Evolutionary conservation across 2,329 filamentous ascomycete species (phyloP).

Genomic region (Arthroderma sp.): DNA sequence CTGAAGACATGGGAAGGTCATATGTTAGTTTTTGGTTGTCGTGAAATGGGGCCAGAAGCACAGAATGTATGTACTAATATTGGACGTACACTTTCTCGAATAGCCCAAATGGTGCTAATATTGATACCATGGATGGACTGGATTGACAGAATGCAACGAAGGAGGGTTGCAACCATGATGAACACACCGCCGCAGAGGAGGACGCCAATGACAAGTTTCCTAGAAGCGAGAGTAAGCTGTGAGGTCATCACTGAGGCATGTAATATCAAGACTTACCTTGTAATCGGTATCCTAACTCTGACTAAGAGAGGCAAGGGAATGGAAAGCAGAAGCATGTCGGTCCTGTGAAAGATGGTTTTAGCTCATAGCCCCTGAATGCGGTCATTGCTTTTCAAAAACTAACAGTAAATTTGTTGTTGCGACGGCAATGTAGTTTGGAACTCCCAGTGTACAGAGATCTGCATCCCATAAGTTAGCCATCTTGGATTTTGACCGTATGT

Average conservation of each 20-base stretch:
- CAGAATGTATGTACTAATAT: neutral
- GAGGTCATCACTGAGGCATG: neutral
- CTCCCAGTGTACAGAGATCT: conserved; percentile 27
- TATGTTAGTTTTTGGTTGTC: neutral
- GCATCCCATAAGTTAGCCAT: neutral
- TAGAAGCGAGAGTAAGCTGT: conserved; percentile 6
- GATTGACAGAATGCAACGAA: conserved; percentile 34
- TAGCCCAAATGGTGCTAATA: conserved; percentile 33
- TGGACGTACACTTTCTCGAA: conserved; percentile 31
- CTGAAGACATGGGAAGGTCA: conserved; percentile 13
- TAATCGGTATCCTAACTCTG: conserved; percentile 29
- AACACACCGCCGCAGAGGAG: conserved; percentile 37
- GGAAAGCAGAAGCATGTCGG: conserved; percentile 30
- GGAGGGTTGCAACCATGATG: conserved; percentile 32
- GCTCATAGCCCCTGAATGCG: neutral
- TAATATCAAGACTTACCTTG: conserved; percentile 16
- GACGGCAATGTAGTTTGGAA: conserved; percentile 30
- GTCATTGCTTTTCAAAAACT: conserved; percentile 8
- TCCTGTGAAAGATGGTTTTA: conserved; percentile 19
- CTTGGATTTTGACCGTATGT: neutral
- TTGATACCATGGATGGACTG: conserved; percentile 29
- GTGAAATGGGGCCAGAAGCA: neutral
- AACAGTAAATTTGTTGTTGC: conserved; percentile 30
- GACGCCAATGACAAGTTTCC: conserved; percentile 30
- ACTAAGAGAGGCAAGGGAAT: conserved; percentile 34